Base-by-base conservation (phyloP, 345 rosid genomes). In the Excoecaria agallocha region DNA sequence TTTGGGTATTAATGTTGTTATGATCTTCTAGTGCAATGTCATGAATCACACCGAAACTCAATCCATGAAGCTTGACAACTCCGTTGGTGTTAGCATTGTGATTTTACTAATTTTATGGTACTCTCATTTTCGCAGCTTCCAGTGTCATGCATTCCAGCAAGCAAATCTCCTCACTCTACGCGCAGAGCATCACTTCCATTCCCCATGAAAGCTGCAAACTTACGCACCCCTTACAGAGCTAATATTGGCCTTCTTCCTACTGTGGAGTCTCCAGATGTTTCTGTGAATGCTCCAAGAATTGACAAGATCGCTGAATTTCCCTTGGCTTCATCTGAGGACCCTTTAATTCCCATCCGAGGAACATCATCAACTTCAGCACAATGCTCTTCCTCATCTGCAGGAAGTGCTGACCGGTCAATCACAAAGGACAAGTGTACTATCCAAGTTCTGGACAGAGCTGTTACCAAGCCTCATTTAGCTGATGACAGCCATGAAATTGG, bases 171-270 rank as follows among this genome's bases (percentile, higher is more conserved):
- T 43, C 80, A 73, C 6, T 0, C 82, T 35, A 51, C 86, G 7
- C 87, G 96, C 69, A 88, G 97, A 77, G 87, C 67, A 49, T 91
- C 97, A 76, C 91, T 93, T 67, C 98, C 98, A 41, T 77, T 88
- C 68, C 66, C 78, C 43, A 70, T 69, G 41, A 77, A 54, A 80
- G 77, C 81, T 6, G 58, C 71, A 54, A 77, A 85, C 9, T 12
- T 70, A n/a, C 86, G 69, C 37, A 76, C 80, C 64, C 88, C 82
- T n/a, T 69, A 68, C 20, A 73, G 73, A 43, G 71, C 89, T 12
- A 77, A 79, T 15, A 50, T 16, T 8, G 59, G 71, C 13, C 76
- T 82, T 17, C 85, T n/a, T 61, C 73, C 50, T 35, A 54, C 55
- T 37, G 13, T 78, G 5, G 66, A 74, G 49, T 78, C 77, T 45